These are phyloP conservation scores for Onygenales sp. DNA, from an alignment of 2,329 filamentous ascomycete species.

Conservation along the genomic window DNA sequence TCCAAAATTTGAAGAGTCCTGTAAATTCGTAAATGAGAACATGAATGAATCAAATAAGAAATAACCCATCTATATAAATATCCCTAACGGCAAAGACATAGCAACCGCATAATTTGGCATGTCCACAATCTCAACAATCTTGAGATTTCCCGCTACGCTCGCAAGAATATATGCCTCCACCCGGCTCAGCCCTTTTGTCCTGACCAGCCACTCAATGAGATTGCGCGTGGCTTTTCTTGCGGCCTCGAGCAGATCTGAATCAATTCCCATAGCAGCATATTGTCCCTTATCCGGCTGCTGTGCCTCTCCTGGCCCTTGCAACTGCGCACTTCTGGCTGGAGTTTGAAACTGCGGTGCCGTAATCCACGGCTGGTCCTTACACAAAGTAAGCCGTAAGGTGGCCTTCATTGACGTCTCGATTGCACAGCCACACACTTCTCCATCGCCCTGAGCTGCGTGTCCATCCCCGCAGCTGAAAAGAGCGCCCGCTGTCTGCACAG, in stretches of 20 bases:
- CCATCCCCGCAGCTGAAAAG: slow-evolving; percentile 48
- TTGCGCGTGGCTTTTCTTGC: slow-evolving; percentile 39
- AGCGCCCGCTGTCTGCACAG: slow-evolving; percentile 41
- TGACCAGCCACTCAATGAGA: slow-evolving; percentile 41
- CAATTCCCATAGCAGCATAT: slow-evolving; percentile 41
- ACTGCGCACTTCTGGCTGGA: slow-evolving; percentile 13
- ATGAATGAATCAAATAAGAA: background rate
- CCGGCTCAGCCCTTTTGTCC: slow-evolving; percentile 36
- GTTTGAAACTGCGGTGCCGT: slow-evolving; percentile 41
- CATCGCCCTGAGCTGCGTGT: slow-evolving; percentile 46
- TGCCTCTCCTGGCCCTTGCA: slow-evolving; percentile 13
- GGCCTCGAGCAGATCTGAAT: slow-evolving; percentile 40
- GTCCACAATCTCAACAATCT: slow-evolving; percentile 45
- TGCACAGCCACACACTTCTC: slow-evolving; percentile 48
- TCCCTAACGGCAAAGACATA: slow-evolving; percentile 40
- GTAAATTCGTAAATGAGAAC: too few species aligned
- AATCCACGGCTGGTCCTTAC: slow-evolving; percentile 39
- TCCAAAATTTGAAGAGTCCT: too few species aligned
- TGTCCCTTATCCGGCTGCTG: slow-evolving; percentile 26
- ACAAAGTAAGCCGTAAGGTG: slow-evolving; percentile 39
- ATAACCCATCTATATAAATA: slow-evolving; percentile 28
- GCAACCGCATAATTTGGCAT: slow-evolving; percentile 46
- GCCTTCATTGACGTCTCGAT: slow-evolving; percentile 46
- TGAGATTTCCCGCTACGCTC: slow-evolving; percentile 42
- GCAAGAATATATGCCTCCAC: slow-evolving; percentile 45